A percentile compares a stretch with the other conserved stretches of the same genome.
These are phyloP conservation scores for Medicago lupulina DNA, from an alignment of 306 rosid species.

Conservation along the genomic window DNA sequence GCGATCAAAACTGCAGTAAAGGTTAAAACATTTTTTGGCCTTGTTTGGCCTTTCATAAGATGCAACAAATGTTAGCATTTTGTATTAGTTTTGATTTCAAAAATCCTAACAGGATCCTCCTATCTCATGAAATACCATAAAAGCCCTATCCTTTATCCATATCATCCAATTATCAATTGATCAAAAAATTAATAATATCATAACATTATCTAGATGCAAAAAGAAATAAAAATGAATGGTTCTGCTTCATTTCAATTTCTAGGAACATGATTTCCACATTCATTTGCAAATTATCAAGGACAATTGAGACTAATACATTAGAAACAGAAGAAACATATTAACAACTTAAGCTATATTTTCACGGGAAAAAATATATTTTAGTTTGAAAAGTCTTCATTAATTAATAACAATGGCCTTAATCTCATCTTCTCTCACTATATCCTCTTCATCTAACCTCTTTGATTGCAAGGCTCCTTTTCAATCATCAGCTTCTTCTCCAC, in stretches of 20 bases:
- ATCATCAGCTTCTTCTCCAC: slow-evolving; percentile 61
- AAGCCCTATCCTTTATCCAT: slow-evolving; percentile 61
- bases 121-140: slow-evolving; percentile 58
- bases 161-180: slow-evolving; percentile 27
- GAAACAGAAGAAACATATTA: slow-evolving; percentile 42
- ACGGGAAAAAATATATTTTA: slow-evolving; percentile 18
- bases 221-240: slow-evolving; percentile 52
- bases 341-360: slow-evolving; percentile 39
- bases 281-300: slow-evolving; percentile 55
- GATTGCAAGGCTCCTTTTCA: slow-evolving; percentile 71
- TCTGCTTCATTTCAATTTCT: slow-evolving; percentile 43
- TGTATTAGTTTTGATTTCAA: neutral
- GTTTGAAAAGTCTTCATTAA: slow-evolving; percentile 35
- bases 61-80: neutral
- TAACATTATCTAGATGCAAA: slow-evolving; percentile 59
- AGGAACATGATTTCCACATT: slow-evolving; percentile 48
- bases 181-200: neutral
- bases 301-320: slow-evolving; percentile 29
- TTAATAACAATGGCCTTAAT: slow-evolving; percentile 68
- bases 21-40: neutral
- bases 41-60: neutral
- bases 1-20: no score
- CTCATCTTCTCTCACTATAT: slow-evolving; percentile 72
- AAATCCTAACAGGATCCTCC: slow-evolving; percentile 42
- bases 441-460: slow-evolving; percentile 68